Evolutionary conservation across 169 alveolate genomes (phyloP).

Genomic region (Besnoitia besnoiti): DNA sequence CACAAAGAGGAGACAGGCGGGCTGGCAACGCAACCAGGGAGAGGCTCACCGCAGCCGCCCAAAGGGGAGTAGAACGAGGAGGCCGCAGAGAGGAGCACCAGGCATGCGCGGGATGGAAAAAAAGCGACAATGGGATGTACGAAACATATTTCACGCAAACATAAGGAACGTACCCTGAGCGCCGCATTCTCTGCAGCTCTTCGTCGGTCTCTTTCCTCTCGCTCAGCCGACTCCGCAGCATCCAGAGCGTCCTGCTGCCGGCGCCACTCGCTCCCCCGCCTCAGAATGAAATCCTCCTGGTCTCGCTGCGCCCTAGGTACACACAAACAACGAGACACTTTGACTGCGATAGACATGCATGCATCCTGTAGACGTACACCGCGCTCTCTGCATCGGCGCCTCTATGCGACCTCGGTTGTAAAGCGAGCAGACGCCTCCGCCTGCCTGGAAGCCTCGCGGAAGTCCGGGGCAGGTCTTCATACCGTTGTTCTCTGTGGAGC

Average conservation of each 20-base stretch:
- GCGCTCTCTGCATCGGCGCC: no score
- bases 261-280: not conserved
- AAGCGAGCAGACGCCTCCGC: no score
- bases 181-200: not conserved
- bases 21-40: not conserved
- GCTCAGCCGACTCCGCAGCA: not conserved
- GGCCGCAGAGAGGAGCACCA: not conserved
- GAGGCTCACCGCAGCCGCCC: not conserved
- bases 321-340: not conserved
- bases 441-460: no score
- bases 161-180: not conserved
- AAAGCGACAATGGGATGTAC: no score
- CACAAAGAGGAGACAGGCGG: not conserved
- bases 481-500: not conserved
- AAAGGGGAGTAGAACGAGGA: not conserved
- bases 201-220: not conserved
- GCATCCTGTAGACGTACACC: no score
- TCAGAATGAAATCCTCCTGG: not conserved
- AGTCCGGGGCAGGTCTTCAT: no score
- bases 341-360: no score
- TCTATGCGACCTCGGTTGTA: no score
- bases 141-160: no score
- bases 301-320: not conserved
- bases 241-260: slow-evolving; percentile 16
- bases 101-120: not conserved